Percentiles rank a stretch among this genome's conserved stretches.
These are phyloP conservation scores for Aphanomyces stellatus DNA, from an alignment of 352 stramenopile genomes.

Conservation along the genomic window DNA sequence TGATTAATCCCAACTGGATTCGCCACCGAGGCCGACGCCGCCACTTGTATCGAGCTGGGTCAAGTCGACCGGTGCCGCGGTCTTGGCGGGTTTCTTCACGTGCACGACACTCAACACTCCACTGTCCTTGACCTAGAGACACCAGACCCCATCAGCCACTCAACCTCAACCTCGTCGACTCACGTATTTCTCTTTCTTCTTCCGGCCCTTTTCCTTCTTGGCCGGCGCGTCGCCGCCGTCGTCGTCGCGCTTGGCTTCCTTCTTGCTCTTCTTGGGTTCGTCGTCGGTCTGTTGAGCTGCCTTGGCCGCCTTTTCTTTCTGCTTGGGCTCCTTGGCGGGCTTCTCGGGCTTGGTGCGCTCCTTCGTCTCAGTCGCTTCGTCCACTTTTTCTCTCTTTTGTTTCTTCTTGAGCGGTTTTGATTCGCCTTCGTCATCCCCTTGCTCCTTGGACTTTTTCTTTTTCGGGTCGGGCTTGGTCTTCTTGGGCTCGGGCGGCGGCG, in stretches of 20 bases:
- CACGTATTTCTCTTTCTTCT: conserved; percentile 26
- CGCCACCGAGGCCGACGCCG: conserved; percentile 53
- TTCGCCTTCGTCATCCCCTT: conserved; percentile 25
- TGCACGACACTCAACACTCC: conserved; percentile 69
- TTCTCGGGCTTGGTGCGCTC: conserved; percentile 22
- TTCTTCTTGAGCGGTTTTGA: conserved; percentile 26
- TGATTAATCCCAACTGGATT: conserved; percentile 67
- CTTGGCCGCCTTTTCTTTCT: background rate
- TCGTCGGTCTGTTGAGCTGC: background rate
- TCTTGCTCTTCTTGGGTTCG: background rate
- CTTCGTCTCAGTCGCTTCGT: conserved; percentile 17
- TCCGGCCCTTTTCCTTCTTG: conserved; percentile 32
- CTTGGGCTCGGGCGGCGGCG: conserved; percentile 25
- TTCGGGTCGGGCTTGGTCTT: conserved; percentile 43
- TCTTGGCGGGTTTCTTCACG: conserved; percentile 45
- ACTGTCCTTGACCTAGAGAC: conserved; percentile 44
- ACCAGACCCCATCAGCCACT: background rate
- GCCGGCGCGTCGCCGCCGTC: conserved; percentile 20
- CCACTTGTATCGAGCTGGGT: conserved; percentile 53
- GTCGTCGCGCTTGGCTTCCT: conserved; percentile 7
- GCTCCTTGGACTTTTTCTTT: conserved; percentile 21
- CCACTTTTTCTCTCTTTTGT: conserved; percentile 1
- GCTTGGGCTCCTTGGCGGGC: background rate
- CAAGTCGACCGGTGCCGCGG: conserved; percentile 35
- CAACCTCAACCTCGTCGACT: background rate